phyloP scores from a whole-genome alignment of 2,329 filamentous ascomycete genomes.

The Penicillium sp. region DNA sequence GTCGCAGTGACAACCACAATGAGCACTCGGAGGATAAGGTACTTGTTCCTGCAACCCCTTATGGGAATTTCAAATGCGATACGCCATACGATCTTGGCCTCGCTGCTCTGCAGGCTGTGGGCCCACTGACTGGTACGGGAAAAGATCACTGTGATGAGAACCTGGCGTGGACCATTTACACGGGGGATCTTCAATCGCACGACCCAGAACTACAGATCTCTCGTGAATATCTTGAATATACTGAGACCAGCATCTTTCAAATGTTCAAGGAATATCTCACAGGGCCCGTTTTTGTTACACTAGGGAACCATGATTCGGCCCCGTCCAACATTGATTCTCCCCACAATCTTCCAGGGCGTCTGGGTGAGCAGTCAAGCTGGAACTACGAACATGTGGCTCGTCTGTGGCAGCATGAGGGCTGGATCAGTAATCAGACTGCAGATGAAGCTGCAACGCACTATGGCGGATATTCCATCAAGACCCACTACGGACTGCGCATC shows the following conservation, averaged over 20 bases:
- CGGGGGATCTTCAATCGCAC: constrained; percentile 59
- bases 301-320: constrained; percentile 61
- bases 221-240: constrained; percentile 54
- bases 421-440: constrained; percentile 51
- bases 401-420: constrained; percentile 58
- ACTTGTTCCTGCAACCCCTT: constrained; percentile 53
- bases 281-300: constrained; percentile 56
- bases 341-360: constrained; percentile 53
- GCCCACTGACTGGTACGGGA: constrained; percentile 57
- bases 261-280: constrained; percentile 60
- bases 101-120: constrained; percentile 58
- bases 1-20: constrained; percentile 48
- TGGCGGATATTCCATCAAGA: constrained; percentile 57
- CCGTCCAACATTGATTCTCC: constrained; percentile 56
- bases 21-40: constrained; percentile 34
- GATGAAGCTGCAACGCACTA: constrained; percentile 55
- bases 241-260: constrained; percentile 54
- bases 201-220: constrained; percentile 55
- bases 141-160: constrained; percentile 41
- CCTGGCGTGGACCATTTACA: constrained; percentile 58
- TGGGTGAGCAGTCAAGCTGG: constrained; percentile 60
- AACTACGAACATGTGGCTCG: constrained; percentile 58
- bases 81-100: constrained; percentile 60
- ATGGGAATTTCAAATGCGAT: constrained; percentile 59
- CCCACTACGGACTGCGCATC: constrained; percentile 54